phyloP scores from a whole-genome alignment of 73 alveolate genomes.

The Paramecium caudatum region DNA sequence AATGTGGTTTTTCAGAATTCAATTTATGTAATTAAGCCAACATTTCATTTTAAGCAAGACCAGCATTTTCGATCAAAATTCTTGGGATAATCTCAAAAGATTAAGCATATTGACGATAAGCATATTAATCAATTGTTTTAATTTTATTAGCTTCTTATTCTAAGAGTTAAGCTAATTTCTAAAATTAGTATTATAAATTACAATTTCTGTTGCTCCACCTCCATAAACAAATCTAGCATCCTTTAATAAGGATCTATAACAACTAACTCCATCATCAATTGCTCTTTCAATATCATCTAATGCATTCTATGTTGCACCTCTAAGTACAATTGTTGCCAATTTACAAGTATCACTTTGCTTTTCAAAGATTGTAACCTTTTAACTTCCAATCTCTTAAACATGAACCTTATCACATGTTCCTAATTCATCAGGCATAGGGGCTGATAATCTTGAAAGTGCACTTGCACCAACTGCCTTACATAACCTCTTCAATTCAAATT shows the following conservation, averaged over 20 bases:
- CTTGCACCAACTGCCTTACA: slow-evolving; percentile 96
- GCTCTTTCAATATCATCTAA: slow-evolving; percentile 98
- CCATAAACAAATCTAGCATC: slow-evolving; percentile 82
- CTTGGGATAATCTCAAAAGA: slow-evolving; percentile 98
- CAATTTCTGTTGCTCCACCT: slow-evolving; percentile 59
- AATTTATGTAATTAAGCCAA: slow-evolving; percentile 94
- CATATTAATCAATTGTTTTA: slow-evolving; percentile 96
- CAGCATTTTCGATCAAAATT: slow-evolving; percentile 98
- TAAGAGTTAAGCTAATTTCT: slow-evolving; percentile 80
- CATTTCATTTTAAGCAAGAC: slow-evolving; percentile 95
- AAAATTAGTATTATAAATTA: not conserved
- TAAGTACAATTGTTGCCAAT: slow-evolving; percentile 87
- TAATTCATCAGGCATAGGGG: slow-evolving; percentile 98
- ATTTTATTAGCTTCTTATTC: slow-evolving; percentile 82
- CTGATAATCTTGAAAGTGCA: slow-evolving; percentile 94
- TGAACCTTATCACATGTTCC: slow-evolving; percentile 96
- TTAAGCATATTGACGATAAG: slow-evolving; percentile 97
- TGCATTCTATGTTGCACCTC: slow-evolving; percentile 97
- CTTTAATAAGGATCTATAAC: slow-evolving; percentile 85
- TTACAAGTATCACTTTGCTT: slow-evolving; percentile 83
- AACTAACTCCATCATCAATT: slow-evolving; percentile 97
- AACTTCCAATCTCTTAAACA: slow-evolving; percentile 93
- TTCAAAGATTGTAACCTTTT: slow-evolving; percentile 88
- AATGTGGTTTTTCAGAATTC: slow-evolving; percentile 85
- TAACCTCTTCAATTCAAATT: slow-evolving; percentile 96